phyloP scores from a whole-genome alignment of 139 green algal genomes.

The Coelastrella sp. region DNA sequence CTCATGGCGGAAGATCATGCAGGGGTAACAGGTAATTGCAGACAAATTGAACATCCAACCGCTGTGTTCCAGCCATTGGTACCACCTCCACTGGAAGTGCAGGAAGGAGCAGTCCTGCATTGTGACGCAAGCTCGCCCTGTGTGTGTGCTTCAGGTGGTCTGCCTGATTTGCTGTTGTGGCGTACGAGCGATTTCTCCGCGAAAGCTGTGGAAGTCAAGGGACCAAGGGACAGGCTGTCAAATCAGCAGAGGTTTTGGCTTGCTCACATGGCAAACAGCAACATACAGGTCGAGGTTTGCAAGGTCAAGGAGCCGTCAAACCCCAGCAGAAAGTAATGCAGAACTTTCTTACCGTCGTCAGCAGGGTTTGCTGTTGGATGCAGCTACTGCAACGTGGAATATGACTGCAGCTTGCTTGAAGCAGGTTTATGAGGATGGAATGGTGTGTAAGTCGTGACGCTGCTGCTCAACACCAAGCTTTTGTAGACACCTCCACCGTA shows the following conservation, averaged over 20 bases:
- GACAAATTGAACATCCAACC: neutral
- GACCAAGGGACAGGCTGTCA: conserved; percentile 82
- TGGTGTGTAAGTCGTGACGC: too few species aligned
- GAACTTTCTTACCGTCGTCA: neutral
- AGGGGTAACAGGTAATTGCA: conserved; percentile 66
- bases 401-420: too few species aligned
- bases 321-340: neutral
- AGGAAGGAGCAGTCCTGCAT: neutral
- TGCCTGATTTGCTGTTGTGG: conserved; percentile 94
- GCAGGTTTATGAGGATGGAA: too few species aligned
- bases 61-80: neutral
- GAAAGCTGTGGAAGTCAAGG: conserved; percentile 57
- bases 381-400: too few species aligned
- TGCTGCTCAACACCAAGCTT: too few species aligned
- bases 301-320: conserved; percentile 35
- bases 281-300: conserved; percentile 55
- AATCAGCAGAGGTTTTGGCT: conserved; percentile 88
- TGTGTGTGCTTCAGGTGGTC: conserved; percentile 63
- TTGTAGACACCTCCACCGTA: too few species aligned
- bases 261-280: conserved; percentile 62
- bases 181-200: conserved; percentile 18
- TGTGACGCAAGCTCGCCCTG: neutral
- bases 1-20: conserved; percentile 83
- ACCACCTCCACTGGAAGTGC: neutral
- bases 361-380: too few species aligned